These are phyloP conservation scores for Anethum foeniculum DNA, from an alignment of 140 eudicot species.

Conservation along the genomic window DNA sequence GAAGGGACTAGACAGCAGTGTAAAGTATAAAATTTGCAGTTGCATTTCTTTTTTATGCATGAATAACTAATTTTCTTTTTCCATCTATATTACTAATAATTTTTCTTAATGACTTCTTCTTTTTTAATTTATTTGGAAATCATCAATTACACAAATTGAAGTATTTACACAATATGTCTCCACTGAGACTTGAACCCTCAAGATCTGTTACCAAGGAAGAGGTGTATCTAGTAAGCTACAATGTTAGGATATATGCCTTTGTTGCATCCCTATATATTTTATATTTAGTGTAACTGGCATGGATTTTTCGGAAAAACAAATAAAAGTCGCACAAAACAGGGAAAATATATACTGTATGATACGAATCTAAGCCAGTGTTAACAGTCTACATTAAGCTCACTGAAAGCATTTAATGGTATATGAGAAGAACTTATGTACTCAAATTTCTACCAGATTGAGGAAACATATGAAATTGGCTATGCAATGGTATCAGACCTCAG, in stretches of 20 bases:
- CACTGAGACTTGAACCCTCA: neutral
- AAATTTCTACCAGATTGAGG: neutral
- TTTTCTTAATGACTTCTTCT: neutral
- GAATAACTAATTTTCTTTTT: neutral
- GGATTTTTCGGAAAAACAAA: neutral
- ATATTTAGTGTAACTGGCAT: neutral
- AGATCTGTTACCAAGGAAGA: neutral
- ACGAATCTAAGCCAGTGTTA: slow-evolving; percentile 1
- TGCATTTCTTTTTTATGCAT: neutral
- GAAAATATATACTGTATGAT: neutral
- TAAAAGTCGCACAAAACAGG: neutral
- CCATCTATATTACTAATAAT: neutral
- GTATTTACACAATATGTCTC: neutral
- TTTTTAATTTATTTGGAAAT: neutral
- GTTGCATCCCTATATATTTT: neutral
- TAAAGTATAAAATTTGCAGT: neutral
- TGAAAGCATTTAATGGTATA: neutral
- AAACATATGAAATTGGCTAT: neutral
- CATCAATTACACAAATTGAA: neutral
- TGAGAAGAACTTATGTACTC: neutral
- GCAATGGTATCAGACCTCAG: slow-evolving; percentile 55
- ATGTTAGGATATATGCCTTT: neutral
- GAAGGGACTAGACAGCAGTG: neutral
- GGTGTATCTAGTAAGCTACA: neutral
- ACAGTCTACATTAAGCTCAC: neutral